Percentiles rank a stretch among this genome's conserved stretches.
Conservation (phyloP, 2,329 filamentous ascomycete species). For the Apiospora malaysiana region DNA sequence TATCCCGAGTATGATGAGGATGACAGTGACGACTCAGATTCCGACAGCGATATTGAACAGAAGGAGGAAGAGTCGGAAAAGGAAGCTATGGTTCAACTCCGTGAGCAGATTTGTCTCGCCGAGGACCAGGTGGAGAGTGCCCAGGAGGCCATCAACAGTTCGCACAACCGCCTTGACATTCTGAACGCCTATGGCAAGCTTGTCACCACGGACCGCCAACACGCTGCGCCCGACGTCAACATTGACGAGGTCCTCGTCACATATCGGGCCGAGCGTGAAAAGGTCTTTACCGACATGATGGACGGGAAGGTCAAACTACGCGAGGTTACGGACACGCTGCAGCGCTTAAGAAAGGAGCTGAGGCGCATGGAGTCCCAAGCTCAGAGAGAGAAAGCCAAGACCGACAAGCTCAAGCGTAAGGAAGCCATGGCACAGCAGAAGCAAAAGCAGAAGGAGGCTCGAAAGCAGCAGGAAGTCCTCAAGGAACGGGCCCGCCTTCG, state of each 20-base stretch:
- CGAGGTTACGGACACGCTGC: conserved; percentile 38
- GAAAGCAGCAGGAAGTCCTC: conserved; percentile 42
- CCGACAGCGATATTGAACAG: conserved; percentile 34
- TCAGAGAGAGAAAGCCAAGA: conserved; percentile 34
- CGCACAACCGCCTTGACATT: conserved; percentile 46
- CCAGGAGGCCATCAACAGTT: conserved; percentile 41
- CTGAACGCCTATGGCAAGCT: conserved; percentile 48
- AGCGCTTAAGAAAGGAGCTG: conserved; percentile 35
- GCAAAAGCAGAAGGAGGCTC: conserved; percentile 42
- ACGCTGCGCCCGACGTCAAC: conserved; percentile 32
- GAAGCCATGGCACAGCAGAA: conserved; percentile 40
- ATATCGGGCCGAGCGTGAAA: conserved; percentile 51
- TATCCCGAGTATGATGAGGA: conserved; percentile 54
- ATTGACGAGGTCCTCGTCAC: conserved; percentile 40
- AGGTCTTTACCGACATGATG: conserved; percentile 48
- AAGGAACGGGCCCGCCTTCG: conserved; percentile 53
- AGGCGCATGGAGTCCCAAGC: conserved; percentile 37
- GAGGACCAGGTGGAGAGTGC: conserved; percentile 37
- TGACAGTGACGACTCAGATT: conserved; percentile 31
- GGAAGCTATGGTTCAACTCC: conserved; percentile 38
- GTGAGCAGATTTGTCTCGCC: conserved; percentile 40
- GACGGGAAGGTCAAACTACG: conserved; percentile 40
- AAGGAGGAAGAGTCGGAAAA: conserved; percentile 33
- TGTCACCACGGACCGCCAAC: conserved; percentile 40
- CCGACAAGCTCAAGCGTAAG: conserved; percentile 34